Conservation (phyloP, 2,329 filamentous ascomycete genomes). For the Diatrype stigma region DNA sequence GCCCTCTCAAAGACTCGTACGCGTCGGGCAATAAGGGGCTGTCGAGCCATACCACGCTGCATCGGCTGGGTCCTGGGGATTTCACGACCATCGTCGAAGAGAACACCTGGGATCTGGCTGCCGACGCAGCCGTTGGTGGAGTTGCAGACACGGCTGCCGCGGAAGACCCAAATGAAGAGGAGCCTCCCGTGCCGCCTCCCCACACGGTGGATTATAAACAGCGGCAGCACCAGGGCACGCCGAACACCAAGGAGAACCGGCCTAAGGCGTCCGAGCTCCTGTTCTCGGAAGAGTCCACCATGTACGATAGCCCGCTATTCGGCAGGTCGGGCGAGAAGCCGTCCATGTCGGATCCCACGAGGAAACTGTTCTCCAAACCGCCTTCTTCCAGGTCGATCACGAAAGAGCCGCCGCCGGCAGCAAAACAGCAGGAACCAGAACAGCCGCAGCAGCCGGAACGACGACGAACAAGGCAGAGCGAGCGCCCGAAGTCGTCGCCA, state of each 20-base stretch:
- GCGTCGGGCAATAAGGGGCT: slow-evolving; percentile 44
- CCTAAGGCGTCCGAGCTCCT: slow-evolving; percentile 11
- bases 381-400: slow-evolving; percentile 5
- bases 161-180: slow-evolving; percentile 7
- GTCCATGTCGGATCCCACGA: slow-evolving; percentile 21
- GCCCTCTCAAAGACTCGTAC: slow-evolving; percentile 48
- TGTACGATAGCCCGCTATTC: slow-evolving; percentile 29
- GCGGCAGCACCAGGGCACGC: slow-evolving; percentile 18
- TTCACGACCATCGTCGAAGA: slow-evolving; percentile 46
- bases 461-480: background rate
- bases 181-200: slow-evolving; percentile 24
- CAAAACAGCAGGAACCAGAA: slow-evolving; percentile 12
- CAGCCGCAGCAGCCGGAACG: too few relatives aligned
- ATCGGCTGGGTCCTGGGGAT: slow-evolving; percentile 32
- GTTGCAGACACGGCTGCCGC: slow-evolving; percentile 15
- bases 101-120: slow-evolving; percentile 39
- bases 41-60: slow-evolving; percentile 24
- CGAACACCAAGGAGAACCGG: slow-evolving; percentile 22
- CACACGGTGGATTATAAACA: slow-evolving; percentile 20
- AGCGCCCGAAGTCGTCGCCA: slow-evolving; percentile 1
- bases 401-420: slow-evolving; percentile 7
- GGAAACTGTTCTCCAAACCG: slow-evolving; percentile 28
- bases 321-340: slow-evolving; percentile 28
- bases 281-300: slow-evolving; percentile 11
- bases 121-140: slow-evolving; percentile 30